Conservation (phyloP, 768 basidiomycete species). For the Trichaptum fuscoviolaceum region DNA sequence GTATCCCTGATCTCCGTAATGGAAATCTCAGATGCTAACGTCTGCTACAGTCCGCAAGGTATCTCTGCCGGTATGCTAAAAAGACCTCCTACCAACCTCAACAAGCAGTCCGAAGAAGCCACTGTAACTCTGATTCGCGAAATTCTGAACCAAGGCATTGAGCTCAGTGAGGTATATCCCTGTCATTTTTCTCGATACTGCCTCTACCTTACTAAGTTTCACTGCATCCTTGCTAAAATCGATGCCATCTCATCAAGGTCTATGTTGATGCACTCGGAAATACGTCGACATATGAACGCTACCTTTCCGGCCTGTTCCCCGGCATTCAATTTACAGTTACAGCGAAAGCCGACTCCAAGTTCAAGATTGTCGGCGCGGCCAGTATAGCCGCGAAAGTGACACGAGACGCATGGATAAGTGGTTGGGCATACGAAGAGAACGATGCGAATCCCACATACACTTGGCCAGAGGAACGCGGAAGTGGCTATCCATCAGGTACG, state of each 20-base stretch:
- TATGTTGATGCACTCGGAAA: slow-evolving; percentile 95
- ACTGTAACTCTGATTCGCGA: slow-evolving; percentile 86
- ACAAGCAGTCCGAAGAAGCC: slow-evolving; percentile 83
- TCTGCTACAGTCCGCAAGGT: slow-evolving; percentile 64
- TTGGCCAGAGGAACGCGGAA: slow-evolving; percentile 49
- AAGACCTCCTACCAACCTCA: slow-evolving; percentile 78
- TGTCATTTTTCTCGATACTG: not conserved
- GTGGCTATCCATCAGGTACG: slow-evolving; percentile 88
- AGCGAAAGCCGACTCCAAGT: slow-evolving; percentile 92
- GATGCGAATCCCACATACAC: slow-evolving; percentile 12
- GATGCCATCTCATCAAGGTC: slow-evolving; percentile 43
- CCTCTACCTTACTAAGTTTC: not conserved
- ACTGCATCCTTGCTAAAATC: not conserved
- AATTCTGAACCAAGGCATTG: slow-evolving; percentile 73
- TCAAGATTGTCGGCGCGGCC: slow-evolving; percentile 95
- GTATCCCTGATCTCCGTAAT: slow-evolving; percentile 27
- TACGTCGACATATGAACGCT: slow-evolving; percentile 78
- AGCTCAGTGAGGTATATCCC: slow-evolving; percentile 63
- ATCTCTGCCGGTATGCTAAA: slow-evolving; percentile 91
- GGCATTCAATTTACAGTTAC: slow-evolving; percentile 84
- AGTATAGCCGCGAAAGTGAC: slow-evolving; percentile 99
- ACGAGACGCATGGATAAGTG: slow-evolving; percentile 82
- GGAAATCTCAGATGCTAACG: not conserved
- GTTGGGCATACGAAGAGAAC: slow-evolving; percentile 76
- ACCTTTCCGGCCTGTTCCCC: slow-evolving; percentile 77